These are phyloP conservation scores for Acanthamoeba triangularis DNA, from an alignment of 208 protist genomes.

Conservation along the genomic window DNA sequence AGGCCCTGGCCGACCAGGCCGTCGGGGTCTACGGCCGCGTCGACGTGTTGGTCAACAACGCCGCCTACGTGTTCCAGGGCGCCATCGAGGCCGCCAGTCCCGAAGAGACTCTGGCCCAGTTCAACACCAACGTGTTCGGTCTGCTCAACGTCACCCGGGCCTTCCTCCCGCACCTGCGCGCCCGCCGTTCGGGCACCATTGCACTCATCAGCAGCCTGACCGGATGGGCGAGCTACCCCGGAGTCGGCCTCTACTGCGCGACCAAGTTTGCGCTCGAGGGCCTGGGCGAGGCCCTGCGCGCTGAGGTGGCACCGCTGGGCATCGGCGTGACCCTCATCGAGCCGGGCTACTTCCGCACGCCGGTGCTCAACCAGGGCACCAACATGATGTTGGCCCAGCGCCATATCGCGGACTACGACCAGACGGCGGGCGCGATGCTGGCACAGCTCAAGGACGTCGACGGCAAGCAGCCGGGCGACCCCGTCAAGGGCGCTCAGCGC, in stretches of 20 bases:
- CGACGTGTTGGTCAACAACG: conserved; percentile 76
- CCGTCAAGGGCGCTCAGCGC: conserved; percentile 50
- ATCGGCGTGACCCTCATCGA: conserved; percentile 66
- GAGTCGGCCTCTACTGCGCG: conserved; percentile 64
- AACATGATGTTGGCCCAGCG: background rate
- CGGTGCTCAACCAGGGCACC: background rate
- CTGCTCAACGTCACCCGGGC: conserved; percentile 47
- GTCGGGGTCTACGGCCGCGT: conserved; percentile 71
- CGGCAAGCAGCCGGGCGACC: conserved; percentile 69
- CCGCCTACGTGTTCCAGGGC: conserved; percentile 57
- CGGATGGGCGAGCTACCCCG: background rate
- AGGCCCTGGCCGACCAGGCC: background rate
- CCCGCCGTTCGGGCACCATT: conserved; percentile 5
- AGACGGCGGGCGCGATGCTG: background rate
- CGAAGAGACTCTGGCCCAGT: background rate
- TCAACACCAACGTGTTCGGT: conserved; percentile 72
- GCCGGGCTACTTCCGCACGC: conserved; percentile 75
- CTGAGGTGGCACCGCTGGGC: conserved; percentile 55
- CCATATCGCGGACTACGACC: conserved; percentile 57
- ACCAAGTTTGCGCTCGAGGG: conserved; percentile 79
- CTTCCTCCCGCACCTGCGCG: conserved; percentile 71
- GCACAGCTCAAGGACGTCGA: background rate
- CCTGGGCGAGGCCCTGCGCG: conserved; percentile 26
- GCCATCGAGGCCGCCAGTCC: conserved; percentile 50
- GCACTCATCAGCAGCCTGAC: conserved; percentile 45